Conservation (phyloP, 2,329 filamentous ascomycete genomes). For the Emmonsiellopsis sp. region DNA sequence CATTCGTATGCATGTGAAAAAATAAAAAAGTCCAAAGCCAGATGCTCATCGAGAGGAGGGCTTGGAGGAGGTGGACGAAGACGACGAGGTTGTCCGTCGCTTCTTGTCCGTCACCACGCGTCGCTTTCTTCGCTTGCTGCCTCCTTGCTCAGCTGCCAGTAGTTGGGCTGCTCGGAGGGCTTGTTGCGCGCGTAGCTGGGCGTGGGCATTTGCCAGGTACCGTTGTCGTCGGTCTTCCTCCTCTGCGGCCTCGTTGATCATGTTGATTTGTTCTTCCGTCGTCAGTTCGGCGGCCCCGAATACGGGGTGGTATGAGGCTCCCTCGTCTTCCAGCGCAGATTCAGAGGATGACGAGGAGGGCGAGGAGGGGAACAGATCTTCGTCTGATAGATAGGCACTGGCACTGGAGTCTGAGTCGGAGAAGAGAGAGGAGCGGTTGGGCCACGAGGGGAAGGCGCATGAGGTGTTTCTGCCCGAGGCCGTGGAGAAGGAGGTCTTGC, state of each 20-base stretch:
- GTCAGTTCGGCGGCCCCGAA: conserved; percentile 21
- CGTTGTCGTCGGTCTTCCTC: conserved; percentile 28
- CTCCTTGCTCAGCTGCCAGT: conserved; percentile 10
- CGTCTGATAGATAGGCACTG: conserved; percentile 34
- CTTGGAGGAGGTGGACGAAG: conserved; percentile 5
- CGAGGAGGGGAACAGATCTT: conserved; percentile 31
- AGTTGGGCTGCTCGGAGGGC: conserved; percentile 27
- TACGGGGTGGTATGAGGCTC: conserved; percentile 6
- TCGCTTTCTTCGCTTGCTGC: conserved; percentile 13
- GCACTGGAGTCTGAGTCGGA: conserved; percentile 23
- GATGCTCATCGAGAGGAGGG: neutral
- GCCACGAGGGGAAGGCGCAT: conserved; percentile 38
- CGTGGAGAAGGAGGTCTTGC: conserved; percentile 34
- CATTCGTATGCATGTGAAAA: neutral
- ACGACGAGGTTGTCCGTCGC: conserved; percentile 13
- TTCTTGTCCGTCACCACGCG: conserved; percentile 11
- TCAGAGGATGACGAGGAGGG: conserved; percentile 16
- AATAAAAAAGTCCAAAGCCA: neutral
- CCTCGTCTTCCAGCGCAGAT: neutral
- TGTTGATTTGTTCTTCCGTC: conserved; percentile 31
- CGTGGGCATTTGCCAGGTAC: conserved; percentile 32
- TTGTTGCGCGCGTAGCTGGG: conserved; percentile 32
- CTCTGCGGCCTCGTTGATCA: conserved; percentile 26
- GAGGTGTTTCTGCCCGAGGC: conserved; percentile 30
- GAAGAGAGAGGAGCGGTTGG: conserved; percentile 31